Base-by-base conservation (phyloP, 2,329 filamentous ascomycete species). In the Gaeumannomyces sp. region DNA sequence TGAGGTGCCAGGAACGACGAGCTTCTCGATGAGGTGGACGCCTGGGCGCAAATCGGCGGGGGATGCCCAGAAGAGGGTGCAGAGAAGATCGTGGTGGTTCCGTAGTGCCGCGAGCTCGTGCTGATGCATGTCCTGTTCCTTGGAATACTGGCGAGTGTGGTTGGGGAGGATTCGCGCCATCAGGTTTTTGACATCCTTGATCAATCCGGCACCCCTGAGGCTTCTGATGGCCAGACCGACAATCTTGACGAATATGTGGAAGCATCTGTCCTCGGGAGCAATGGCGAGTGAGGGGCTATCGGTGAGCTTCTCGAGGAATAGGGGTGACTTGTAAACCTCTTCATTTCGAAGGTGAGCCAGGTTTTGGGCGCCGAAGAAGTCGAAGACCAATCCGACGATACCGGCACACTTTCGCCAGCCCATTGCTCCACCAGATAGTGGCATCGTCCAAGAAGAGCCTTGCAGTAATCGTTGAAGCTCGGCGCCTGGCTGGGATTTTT, bases 51-150 rank as follows among this genome's bases (percentile, higher is more conserved):
- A 70, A 3, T 82, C 80, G 1, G 78, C 71, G 11, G 87, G 86
- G 1, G 84, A 80, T 7, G 83, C 84, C 86, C 86, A 90, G 71
- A 85, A 90, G 5, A 90, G 77, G 0, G 86, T 88, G 68, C 84
- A 86, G 4, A 90, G 77, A 58, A 90, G 80, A 72, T 90, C 87
- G 66, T 90, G 87, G 66, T 90, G 88, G 66, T 90, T 90, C 65
- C 87, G 79, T 59, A 90, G 75, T 6, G 86, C 85, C 4, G 85
- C 85, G 60, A 90, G 77, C 61, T 90, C 87, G 53, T 81, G 81
- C 68, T 87, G 79, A 65, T 83, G 80, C 14, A 89, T 80, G 7
- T 77, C 79, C 65, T 87, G 81, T 70, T 90, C 87, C 69, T 87
- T 89, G 50, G 83, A 80, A 65, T 87, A 85, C 66, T 88, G 84